Conservation (phyloP, 305 asterid genomes). For the Vinca major region DNA sequence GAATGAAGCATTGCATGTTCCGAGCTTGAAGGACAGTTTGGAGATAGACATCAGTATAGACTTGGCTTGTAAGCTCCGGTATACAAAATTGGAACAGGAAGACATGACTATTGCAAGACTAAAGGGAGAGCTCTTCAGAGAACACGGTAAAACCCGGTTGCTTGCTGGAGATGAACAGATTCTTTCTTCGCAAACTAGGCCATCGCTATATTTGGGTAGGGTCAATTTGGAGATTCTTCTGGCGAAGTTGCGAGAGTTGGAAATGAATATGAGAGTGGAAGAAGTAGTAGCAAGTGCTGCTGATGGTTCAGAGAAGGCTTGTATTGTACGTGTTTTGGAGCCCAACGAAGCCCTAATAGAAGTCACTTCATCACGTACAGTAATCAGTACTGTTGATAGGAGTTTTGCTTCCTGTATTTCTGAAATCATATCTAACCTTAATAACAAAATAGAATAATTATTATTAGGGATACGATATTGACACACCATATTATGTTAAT, state of each 20-base stretch:
- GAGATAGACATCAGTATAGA: slow-evolving; percentile 40
- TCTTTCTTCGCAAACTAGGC: slow-evolving; percentile 25
- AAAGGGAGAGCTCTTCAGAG: slow-evolving; percentile 51
- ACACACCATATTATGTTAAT: too few relatives aligned
- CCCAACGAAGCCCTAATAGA: slow-evolving; percentile 37
- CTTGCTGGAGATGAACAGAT: slow-evolving; percentile 22
- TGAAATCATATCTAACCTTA: slow-evolving; percentile 24
- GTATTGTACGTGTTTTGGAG: slow-evolving; percentile 28
- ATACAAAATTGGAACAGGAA: slow-evolving; percentile 30
- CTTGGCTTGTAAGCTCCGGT: slow-evolving; percentile 34
- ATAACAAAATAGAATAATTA: too few relatives aligned
- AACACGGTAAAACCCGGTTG: slow-evolving; percentile 43
- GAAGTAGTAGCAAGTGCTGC: slow-evolving; percentile 14
- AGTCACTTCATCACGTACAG: slow-evolving; percentile 27
- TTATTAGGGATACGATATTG: too few relatives aligned
- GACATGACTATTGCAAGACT: slow-evolving; percentile 31
- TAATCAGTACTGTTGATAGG: slow-evolving; percentile 36
- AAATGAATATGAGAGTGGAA: slow-evolving; percentile 28
- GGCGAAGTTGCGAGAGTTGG: slow-evolving; percentile 31
- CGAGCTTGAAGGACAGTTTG: slow-evolving; percentile 31
- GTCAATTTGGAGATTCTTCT: slow-evolving; percentile 27
- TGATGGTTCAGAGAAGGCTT: slow-evolving; percentile 20
- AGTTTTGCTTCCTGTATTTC: slow-evolving; percentile 31
- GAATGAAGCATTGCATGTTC: slow-evolving; percentile 36
- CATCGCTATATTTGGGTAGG: slow-evolving; percentile 34